Percentiles rank a stretch among this genome's conserved stretches.
phyloP scores from a whole-genome alignment of 2,329 filamentous ascomycete species.

The Zalaria obscura region DNA sequence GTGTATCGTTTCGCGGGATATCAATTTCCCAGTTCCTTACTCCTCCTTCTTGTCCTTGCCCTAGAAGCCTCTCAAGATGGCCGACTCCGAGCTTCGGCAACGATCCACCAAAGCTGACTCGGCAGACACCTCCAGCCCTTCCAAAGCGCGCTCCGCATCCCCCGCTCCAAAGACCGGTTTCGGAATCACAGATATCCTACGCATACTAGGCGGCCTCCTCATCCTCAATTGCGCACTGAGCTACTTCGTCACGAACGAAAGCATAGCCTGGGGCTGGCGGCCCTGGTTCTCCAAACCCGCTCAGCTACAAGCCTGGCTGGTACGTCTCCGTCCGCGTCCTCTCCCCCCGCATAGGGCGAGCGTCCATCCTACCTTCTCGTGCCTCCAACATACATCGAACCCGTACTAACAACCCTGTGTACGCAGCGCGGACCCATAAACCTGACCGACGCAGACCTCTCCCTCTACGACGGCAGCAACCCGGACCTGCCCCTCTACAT shows the following conservation, averaged over 20 bases:
- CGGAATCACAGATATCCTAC: conserved; percentile 15
- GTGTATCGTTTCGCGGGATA: too few relatives aligned
- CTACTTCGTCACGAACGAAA: conserved; percentile 28
- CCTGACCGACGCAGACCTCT: conserved; percentile 63
- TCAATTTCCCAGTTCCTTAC: too few relatives aligned
- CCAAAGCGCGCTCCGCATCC: too few relatives aligned
- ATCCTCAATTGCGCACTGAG: conserved; percentile 20
- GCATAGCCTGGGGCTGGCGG: conserved; percentile 53
- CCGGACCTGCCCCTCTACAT: conserved; percentile 69
- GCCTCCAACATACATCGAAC: not conserved
- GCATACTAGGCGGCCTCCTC: conserved; percentile 19
- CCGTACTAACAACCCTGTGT: not conserved
- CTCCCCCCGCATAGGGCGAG: conserved; percentile 4
- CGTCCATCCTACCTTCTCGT: not conserved
- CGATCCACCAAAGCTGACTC: too few relatives aligned
- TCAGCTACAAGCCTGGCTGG: conserved; percentile 47
- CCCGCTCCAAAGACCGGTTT: not conserved
- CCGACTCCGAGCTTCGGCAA: too few relatives aligned
- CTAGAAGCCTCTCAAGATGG: too few relatives aligned
- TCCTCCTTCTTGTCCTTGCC: too few relatives aligned
- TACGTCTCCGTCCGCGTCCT: conserved; percentile 27
- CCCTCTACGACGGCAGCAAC: conserved; percentile 64
- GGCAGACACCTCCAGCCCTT: too few relatives aligned
- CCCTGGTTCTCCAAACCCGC: conserved; percentile 46
- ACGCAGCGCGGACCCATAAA: conserved; percentile 43